Evolutionary conservation across 371 early-diverging fungal genomes (phyloP), one percentile per base, ranked within the genome.

Genomic region (Mucor ambiguus): DNA sequence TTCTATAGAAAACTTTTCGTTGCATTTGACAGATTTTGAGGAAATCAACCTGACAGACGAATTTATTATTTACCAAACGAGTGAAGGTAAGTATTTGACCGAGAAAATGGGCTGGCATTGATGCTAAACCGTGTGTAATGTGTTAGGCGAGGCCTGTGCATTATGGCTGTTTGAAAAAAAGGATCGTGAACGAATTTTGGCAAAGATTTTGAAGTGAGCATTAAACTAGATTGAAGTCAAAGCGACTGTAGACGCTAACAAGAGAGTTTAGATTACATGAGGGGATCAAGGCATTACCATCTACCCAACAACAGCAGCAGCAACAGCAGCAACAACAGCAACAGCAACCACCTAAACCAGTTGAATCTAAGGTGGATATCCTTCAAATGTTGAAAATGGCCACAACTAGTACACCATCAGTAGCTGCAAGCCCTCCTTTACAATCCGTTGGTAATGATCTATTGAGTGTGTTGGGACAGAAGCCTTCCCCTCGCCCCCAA

Each of bases 81-180:
- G 75, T 20, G 83, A 88, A 67, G 90, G 90, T 89, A 77, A 55
- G 46, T 22, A 33, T 33, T 18, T 22, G 26, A 26, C 8, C 44
- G 35, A 44, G 56, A 33, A 18, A 55, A 26, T 54, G 26, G 28
- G 12, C 24, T 29, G 3, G 26, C 26, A 26, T 48, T 12, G 48
- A 48, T 22, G 8, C 20, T 48, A 20, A 48, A 48, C 10, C 48
- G 48, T 48, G 10, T 48, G 28, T 14, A 11, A 22, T 62, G 12
- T 55, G 22, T 10, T 43, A 84, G 77, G 73, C 6, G 71, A 87
- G 66, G 78, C 87, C n/a, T 85, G 84, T 63, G 90, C 90, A 8
- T 78, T 92, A 60, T 92, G 92, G 92, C 79, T 92, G 63, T 92
- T 82, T 59, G 91, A 90, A 69, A 80, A 83, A 16, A 75, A 78